Evolutionary conservation across 371 early-diverging fungal genomes (phyloP).

Genomic region (Syncephalastrum sp.): DNA sequence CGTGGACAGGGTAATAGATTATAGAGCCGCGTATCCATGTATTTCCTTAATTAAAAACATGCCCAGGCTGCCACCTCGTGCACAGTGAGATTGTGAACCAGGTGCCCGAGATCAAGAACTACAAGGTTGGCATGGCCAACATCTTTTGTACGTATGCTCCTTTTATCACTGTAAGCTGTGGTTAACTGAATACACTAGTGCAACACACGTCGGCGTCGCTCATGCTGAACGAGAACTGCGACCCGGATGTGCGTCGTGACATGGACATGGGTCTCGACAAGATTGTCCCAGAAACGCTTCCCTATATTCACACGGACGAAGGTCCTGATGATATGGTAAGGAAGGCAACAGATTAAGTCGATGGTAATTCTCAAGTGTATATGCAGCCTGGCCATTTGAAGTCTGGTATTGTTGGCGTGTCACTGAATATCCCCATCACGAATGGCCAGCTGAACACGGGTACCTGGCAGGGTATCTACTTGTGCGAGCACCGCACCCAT

Average conservation of each 20-base stretch:
- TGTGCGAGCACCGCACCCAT: conserved; percentile 75
- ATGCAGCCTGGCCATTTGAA: conserved; percentile 86
- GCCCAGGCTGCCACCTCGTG: conserved; percentile 77
- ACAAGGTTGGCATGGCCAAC: conserved; percentile 83
- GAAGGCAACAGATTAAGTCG: background rate
- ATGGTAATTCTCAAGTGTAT: too few relatives aligned
- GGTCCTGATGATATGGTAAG: conserved; percentile 57
- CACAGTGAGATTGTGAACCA: conserved; percentile 69
- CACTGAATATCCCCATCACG: conserved; percentile 84
- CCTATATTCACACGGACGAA: conserved; percentile 80
- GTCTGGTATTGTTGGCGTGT: conserved; percentile 79
- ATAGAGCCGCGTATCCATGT: too few relatives aligned
- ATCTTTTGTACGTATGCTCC: conserved; percentile 66
- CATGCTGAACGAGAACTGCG: conserved; percentile 85
- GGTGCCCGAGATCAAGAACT: conserved; percentile 63
- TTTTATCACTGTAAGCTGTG: background rate
- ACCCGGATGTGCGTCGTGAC: conserved; percentile 57
- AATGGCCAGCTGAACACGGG: conserved; percentile 78
- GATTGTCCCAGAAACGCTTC: conserved; percentile 76
- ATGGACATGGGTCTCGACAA: conserved; percentile 53
- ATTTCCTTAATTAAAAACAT: background rate
- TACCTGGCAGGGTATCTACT: conserved; percentile 90
- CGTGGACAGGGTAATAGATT: conserved; percentile 12
- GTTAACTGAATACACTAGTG: conserved; percentile 39
- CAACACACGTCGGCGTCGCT: conserved; percentile 91